Base-by-base conservation (phyloP, 331 rosid species). In the Phaseolus coccineus region DNA sequence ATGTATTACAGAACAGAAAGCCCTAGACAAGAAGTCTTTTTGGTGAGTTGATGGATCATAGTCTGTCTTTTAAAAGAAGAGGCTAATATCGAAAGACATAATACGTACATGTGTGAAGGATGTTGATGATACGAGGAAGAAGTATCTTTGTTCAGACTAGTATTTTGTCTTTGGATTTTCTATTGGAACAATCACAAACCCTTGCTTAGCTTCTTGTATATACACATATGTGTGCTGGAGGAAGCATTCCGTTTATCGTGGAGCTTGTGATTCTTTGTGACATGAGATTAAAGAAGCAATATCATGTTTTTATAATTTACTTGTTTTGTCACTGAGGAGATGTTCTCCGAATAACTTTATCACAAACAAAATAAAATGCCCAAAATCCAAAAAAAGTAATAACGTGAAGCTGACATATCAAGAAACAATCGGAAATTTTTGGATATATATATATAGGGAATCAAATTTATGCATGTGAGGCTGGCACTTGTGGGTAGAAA, bases 1-100 rank as follows among this genome's bases (percentile, higher is more conserved):
- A 62, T 30, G 12, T 15, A 13, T 33, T 14, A 62, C 2, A 33
- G 6, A 19, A 39, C 2, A 1, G 4, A 9, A 65, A 67, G 16
- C 71, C 71, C 16, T 66, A 66, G 71, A 33, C 35, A 66, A 22
- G 37, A 67, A 12, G 12, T 22, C 35, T 12, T 67, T 67, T 22
- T 67, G 16, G 53, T 42, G 72, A 67, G 2, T 40, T 3, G 56
- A 68, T 13, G 8, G 73, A 68, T 44, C 56, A 25, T 46, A 6
- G 57, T 27, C 27, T 37, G 35, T 72, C 56, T 77, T 74, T 22
- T 51, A 71, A 83, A 78, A 76, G 80, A 82, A 79, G 84, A 81
- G 82, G 84, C 83, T 73, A 71, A 65, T 59, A 81, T 68, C 69
- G 76, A 86, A 87, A 78, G 75, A 70, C 82, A 67, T 6, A 37